phyloP scores from a whole-genome alignment of 768 basidiomycete species.

The Tricholoma furcatifolium region DNA sequence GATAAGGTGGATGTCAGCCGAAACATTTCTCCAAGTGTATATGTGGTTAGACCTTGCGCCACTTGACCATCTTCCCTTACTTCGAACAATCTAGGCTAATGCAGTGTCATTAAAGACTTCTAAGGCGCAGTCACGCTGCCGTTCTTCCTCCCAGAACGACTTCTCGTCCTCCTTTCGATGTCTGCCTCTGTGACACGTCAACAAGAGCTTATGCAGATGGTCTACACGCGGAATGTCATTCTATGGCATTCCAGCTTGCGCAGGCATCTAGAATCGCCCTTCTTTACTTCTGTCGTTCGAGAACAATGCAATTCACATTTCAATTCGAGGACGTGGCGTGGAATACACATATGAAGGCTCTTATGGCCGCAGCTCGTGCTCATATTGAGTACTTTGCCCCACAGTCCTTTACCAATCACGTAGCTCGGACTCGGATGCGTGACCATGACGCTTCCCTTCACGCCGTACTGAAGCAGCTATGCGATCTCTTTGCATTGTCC shows the following conservation, averaged over 20 bases:
- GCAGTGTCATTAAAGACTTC: no score
- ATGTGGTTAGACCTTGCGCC: no score
- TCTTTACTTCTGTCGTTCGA: no score
- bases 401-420: constrained; percentile 16
- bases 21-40: no score
- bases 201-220: constrained; percentile 15
- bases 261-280: constrained; percentile 5
- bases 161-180: background rate
- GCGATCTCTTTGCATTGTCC: constrained; percentile 22
- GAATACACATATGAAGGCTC: constrained; percentile 23
- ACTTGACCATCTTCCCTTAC: no score
- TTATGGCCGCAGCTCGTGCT: constrained; percentile 24
- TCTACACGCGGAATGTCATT: no score
- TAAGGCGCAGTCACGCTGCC: no score
- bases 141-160: background rate
- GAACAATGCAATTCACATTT: no score
- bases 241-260: constrained; percentile 8
- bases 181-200: constrained; percentile 5
- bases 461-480: constrained; percentile 16
- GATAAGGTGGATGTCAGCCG: no score
- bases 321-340: no score
- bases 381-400: constrained; percentile 22
- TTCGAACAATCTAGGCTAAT: no score
- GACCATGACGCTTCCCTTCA: constrained; percentile 1
- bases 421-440: constrained; percentile 6